Evolutionary conservation across 1,284 basidiomycete species (phyloP).

Genomic region (Earliella scabrosa): DNA sequence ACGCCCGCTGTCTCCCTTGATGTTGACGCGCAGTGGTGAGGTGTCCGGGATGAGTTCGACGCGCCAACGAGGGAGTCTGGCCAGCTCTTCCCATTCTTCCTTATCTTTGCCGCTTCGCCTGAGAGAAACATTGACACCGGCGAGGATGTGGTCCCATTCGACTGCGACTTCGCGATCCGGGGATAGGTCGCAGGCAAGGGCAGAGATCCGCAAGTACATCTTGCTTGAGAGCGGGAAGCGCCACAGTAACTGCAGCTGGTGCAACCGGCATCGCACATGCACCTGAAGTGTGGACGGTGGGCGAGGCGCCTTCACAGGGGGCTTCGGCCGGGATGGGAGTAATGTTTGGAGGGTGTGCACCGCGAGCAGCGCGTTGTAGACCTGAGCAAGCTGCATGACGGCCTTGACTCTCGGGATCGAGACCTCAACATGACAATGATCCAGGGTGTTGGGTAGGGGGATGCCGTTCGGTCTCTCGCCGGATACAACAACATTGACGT

Average conservation of each 20-base stretch:
- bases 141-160: conserved; percentile 42
- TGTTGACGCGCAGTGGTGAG: conserved; percentile 39
- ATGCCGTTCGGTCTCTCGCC: conserved; percentile 31
- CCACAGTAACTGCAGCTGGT: conserved; percentile 48
- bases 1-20: conserved; percentile 70
- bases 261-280: conserved; percentile 36
- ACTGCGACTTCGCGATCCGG: conserved; percentile 19
- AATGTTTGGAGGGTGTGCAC: conserved; percentile 56
- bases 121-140: conserved; percentile 48
- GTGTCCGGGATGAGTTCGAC: conserved; percentile 35
- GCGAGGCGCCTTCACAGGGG: conserved; percentile 5
- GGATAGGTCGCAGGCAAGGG: conserved; percentile 36
- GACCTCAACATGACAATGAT: conserved; percentile 29
- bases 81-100: conserved; percentile 81
- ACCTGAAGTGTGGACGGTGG: conserved; percentile 27
- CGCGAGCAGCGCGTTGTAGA: conserved; percentile 78
- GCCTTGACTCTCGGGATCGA: conserved; percentile 24
- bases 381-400: conserved; percentile 56
- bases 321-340: conserved; percentile 30
- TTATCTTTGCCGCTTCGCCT: conserved; percentile 38
- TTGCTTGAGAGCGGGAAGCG: conserved; percentile 50
- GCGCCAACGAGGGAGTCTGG: conserved; percentile 64
- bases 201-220: conserved; percentile 51
- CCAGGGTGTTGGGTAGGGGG: conserved; percentile 22
- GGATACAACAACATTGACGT: conserved; percentile 43